These are phyloP conservation scores for Penicillium pancosmium DNA, from an alignment of 495 filamentous ascomycete species.

Conservation along the genomic window DNA sequence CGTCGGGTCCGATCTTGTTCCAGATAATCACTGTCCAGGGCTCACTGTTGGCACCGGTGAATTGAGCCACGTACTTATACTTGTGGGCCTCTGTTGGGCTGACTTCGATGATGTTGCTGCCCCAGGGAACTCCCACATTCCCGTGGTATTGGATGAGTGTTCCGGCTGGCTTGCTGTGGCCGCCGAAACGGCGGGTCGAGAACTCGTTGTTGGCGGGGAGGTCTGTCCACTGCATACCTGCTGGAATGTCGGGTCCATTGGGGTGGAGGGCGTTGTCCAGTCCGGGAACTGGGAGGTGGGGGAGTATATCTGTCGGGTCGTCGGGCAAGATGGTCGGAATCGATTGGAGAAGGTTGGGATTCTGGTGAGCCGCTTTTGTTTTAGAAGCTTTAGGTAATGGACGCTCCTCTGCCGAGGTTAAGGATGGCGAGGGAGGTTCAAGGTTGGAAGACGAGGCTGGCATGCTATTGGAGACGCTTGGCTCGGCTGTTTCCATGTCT, in stretches of 20 bases:
- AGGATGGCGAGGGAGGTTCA: neutral
- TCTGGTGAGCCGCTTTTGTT: neutral
- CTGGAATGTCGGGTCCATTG: neutral
- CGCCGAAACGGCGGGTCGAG: slow-evolving; percentile 33
- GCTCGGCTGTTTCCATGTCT: neutral
- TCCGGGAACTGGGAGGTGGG: slow-evolving; percentile 10
- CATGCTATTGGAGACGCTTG: slow-evolving; percentile 4
- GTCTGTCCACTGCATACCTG: slow-evolving; percentile 31
- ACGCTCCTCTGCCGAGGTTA: neutral
- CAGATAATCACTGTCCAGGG: slow-evolving; percentile 52
- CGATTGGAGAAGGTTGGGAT: neutral
- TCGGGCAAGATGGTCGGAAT: slow-evolving; percentile 14
- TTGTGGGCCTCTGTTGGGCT: slow-evolving; percentile 30
- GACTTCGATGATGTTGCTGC: slow-evolving; percentile 55
- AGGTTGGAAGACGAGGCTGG: neutral
- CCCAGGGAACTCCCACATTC: slow-evolving; percentile 56
- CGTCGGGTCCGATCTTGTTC: slow-evolving; percentile 55
- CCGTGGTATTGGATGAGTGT: slow-evolving; percentile 41
- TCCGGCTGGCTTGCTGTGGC: slow-evolving; percentile 26
- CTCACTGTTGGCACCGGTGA: slow-evolving; percentile 39
- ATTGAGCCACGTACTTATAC: slow-evolving; percentile 52
- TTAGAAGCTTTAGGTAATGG: neutral
- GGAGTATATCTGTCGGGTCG: slow-evolving; percentile 12
- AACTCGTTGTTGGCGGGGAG: slow-evolving; percentile 26
- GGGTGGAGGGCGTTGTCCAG: slow-evolving; percentile 17